These are phyloP conservation scores for Apiospora arundinis DNA, from an alignment of 2,329 filamentous ascomycete genomes.

Conservation along the genomic window DNA sequence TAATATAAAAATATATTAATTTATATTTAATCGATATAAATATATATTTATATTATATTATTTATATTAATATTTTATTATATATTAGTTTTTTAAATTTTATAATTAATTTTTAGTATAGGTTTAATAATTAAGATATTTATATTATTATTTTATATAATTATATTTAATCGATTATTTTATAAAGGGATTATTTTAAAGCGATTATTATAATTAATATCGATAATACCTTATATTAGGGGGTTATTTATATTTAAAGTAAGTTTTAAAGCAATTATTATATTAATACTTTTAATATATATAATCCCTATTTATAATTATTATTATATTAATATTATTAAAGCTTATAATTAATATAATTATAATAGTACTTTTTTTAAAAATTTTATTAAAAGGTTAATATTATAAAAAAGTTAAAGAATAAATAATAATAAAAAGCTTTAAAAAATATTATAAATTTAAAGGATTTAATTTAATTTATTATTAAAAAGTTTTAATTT, in stretches of 20 bases:
- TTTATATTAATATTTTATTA: conserved; percentile 9
- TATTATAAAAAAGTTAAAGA: neutral
- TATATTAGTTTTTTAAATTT: neutral
- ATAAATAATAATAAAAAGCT: neutral
- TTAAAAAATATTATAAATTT: no score
- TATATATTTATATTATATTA: conserved; percentile 11
- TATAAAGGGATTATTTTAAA: no score
- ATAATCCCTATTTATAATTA: no score
- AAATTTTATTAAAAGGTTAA: neutral
- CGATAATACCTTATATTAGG: no score
- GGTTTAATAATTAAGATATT: no score
- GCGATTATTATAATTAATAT: no score
- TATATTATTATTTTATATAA: neutral
- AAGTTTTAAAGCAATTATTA: no score
- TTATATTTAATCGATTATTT: neutral
- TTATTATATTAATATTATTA: neutral
- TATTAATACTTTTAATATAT: no score
- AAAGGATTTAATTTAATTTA: no score
- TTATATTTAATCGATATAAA: neutral
- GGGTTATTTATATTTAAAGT: no score
- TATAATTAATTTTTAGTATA: no score
- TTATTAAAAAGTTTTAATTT: neutral
- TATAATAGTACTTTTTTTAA: neutral
- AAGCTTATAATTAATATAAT: neutral
- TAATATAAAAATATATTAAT: neutral